A percentile compares a stretch with the other conserved stretches of the same genome.
phyloP scores from a whole-genome alignment of 345 rosid genomes.

The Lenwebbia sp. region DNA sequence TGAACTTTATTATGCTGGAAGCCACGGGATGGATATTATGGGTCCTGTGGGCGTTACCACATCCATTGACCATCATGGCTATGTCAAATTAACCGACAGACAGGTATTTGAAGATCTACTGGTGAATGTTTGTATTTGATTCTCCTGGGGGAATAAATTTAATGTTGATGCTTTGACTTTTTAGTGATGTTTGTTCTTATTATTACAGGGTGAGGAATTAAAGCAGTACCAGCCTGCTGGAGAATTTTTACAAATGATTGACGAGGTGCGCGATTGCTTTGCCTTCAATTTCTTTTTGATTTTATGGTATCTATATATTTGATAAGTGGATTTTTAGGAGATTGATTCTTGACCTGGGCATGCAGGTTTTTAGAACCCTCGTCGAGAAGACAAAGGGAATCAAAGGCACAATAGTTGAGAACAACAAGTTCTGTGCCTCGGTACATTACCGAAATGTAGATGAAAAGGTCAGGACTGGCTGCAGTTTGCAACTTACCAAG shows the following conservation, averaged over 20 bases:
- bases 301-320: neutral
- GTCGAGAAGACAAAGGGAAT: conserved; percentile 53
- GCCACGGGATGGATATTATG: conserved; percentile 99
- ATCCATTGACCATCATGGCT: conserved; percentile 23
- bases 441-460: conserved; percentile 97
- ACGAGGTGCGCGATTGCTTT: conserved; percentile 30
- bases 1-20: conserved; percentile 92
- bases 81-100: conserved; percentile 42
- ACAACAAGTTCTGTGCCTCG: conserved; percentile 89
- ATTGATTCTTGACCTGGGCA: neutral
- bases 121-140: neutral
- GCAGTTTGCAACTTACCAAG: neutral
- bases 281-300: neutral
- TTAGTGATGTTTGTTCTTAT: neutral
- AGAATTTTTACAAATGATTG: conserved; percentile 70
- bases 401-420: conserved; percentile 80
- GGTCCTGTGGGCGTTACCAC: conserved; percentile 31
- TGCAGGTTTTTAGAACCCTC: conserved; percentile 66
- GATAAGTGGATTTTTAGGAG: neutral
- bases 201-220: conserved; percentile 53
- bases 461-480: conserved; percentile 38
- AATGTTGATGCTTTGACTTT: neutral
- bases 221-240: conserved; percentile 82
- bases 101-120: conserved; percentile 21
- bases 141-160: neutral